These are phyloP conservation scores for Azolla pinnata DNA, from an alignment of 75 land plant genomes.

Conservation along the genomic window DNA sequence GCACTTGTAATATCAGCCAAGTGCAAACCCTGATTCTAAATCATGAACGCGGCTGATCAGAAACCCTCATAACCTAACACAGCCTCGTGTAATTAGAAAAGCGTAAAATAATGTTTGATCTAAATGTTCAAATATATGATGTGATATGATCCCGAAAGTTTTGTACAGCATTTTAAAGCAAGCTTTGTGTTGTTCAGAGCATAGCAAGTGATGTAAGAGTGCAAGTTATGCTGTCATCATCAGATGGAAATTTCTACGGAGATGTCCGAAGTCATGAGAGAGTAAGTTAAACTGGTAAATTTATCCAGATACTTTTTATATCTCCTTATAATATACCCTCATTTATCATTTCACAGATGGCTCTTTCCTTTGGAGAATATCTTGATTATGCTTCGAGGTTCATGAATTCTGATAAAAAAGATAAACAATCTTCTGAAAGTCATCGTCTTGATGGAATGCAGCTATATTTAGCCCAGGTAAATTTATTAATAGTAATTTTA, in stretches of 20 bases:
- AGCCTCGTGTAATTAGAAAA: no score
- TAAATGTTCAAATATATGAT: no score
- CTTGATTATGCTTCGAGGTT: constrained; percentile 7
- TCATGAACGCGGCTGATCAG: no score
- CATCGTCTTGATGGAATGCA: not conserved
- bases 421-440: not conserved
- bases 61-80: no score
- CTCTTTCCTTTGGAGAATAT: constrained; percentile 4
- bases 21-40: no score
- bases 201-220: constrained; percentile 21
- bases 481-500: not conserved
- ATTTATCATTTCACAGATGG: constrained; percentile 1
- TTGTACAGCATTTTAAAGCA: no score
- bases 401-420: not conserved
- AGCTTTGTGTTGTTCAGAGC: constrained; percentile 1
- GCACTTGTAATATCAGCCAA: no score
- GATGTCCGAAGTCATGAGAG: constrained; percentile 85
- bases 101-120: no score
- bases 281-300: constrained; percentile 24
- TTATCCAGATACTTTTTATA: constrained; percentile 2
- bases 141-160: no score
- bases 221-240: constrained; percentile 72
- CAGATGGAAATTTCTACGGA: constrained; percentile 76
- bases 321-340: no score
- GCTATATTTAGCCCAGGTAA: constrained; percentile 8